These are phyloP conservation scores for Bombardia bombarda DNA, from an alignment of 495 filamentous ascomycete species.

Conservation along the genomic window DNA sequence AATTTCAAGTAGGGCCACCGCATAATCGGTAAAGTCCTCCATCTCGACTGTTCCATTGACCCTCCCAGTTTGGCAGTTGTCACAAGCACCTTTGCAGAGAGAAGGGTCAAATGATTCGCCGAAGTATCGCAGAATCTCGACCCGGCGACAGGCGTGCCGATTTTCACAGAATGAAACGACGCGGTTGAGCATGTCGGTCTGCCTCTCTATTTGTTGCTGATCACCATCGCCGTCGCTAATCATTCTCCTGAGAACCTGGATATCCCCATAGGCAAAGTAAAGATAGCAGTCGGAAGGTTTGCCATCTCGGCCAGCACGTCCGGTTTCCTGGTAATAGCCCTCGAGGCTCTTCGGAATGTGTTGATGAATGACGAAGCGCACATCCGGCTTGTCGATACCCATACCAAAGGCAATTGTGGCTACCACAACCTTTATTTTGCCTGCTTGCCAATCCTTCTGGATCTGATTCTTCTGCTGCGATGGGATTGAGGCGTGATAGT, in stretches of 20 bases:
- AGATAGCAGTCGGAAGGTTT: constrained; percentile 81
- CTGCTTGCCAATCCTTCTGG: constrained; percentile 76
- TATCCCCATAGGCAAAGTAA: constrained; percentile 73
- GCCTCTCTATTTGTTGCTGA: constrained; percentile 69
- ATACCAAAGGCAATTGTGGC: constrained; percentile 99
- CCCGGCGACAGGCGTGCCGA: constrained; percentile 71
- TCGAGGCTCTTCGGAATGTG: constrained; percentile 91
- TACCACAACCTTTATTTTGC: constrained; percentile 78
- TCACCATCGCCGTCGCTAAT: constrained; percentile 70
- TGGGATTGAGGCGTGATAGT: constrained; percentile 80
- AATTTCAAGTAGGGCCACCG: constrained; percentile 55
- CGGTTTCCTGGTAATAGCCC: constrained; percentile 97
- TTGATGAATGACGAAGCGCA: constrained; percentile 92
- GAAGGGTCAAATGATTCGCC: constrained; percentile 68
- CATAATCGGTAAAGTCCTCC: constrained; percentile 69
- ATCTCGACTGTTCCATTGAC: constrained; percentile 48
- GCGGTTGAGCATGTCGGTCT: constrained; percentile 73
- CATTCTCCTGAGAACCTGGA: constrained; percentile 55
- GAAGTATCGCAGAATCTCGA: constrained; percentile 87
- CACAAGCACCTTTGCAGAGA: constrained; percentile 67
- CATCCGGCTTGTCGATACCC: constrained; percentile 96
- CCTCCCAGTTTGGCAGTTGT: constrained; percentile 69
- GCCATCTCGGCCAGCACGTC: constrained; percentile 87
- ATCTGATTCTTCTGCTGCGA: constrained; percentile 53
- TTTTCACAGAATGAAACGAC: constrained; percentile 88